Evolutionary conservation across 495 filamentous ascomycete species (phyloP).

Genomic region (Penicillium macrosclerotiorum): DNA sequence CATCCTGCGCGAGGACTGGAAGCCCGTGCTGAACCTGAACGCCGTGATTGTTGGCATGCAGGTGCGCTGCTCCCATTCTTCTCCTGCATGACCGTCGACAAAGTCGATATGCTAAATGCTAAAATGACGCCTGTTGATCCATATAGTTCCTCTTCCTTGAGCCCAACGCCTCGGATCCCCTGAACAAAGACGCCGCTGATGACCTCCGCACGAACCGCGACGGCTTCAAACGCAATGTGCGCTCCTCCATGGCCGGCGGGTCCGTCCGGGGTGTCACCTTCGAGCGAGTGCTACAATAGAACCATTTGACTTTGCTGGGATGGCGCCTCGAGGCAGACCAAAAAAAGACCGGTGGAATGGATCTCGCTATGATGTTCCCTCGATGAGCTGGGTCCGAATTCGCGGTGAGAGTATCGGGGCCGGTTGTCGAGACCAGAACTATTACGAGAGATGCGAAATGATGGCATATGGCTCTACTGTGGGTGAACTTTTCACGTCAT

Average conservation of each 20-base stretch:
- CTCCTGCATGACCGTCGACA: background rate
- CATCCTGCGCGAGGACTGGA: constrained; percentile 97
- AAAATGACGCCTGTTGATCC: too few relatives aligned
- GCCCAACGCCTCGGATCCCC: constrained; percentile 92
- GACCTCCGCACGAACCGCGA: constrained; percentile 83
- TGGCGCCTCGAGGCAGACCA: constrained; percentile 1
- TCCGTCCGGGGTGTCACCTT: constrained; percentile 68
- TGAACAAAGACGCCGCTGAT: constrained; percentile 96
- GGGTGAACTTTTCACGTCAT: constrained; percentile 1
- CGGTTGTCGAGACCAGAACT: background rate
- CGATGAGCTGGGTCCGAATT: constrained; percentile 19
- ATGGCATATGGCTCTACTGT: constrained; percentile 17
- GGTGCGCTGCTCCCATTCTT: constrained; percentile 41
- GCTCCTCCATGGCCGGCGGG: constrained; percentile 77
- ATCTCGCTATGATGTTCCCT: too few relatives aligned
- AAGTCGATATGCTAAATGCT: background rate
- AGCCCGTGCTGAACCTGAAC: constrained; percentile 94
- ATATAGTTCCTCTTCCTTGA: constrained; percentile 91
- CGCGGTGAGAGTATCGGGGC: background rate
- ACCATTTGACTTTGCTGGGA: background rate
- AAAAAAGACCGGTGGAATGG: too few relatives aligned
- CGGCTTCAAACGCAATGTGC: constrained; percentile 86
- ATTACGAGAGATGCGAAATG: constrained; percentile 10
- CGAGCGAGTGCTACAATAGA: constrained; percentile 64
- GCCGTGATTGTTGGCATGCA: constrained; percentile 94